A percentile compares a stretch with the other conserved stretches of the same genome.
Evolutionary conservation across 768 basidiomycete genomes (phyloP).

Genomic region (Hypsizygus marmoreus): DNA sequence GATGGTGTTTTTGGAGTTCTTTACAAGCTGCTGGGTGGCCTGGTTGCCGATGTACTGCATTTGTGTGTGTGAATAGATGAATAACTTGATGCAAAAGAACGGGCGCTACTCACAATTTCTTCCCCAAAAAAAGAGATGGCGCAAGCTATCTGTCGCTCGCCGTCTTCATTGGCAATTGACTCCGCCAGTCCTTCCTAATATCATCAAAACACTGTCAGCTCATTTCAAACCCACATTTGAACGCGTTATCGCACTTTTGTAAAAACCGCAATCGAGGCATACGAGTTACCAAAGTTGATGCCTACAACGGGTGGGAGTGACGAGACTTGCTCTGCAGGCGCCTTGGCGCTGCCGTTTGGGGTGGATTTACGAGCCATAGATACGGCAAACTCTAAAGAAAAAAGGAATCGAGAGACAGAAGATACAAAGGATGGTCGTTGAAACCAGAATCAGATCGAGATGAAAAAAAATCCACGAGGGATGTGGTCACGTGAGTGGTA

Average conservation of each 20-base stretch:
- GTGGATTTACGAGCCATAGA: constrained; percentile 44
- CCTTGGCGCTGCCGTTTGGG: constrained; percentile 56
- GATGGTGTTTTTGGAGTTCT: constrained; percentile 93
- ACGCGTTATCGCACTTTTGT: constrained; percentile 66
- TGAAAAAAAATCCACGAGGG: too few relatives aligned
- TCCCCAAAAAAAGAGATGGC: constrained; percentile 91
- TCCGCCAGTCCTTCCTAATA: constrained; percentile 89
- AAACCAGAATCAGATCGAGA: too few relatives aligned
- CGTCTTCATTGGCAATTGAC: constrained; percentile 98
- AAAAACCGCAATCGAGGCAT: constrained; percentile 92
- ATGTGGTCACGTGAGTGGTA: too few relatives aligned
- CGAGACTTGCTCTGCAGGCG: constrained; percentile 34
- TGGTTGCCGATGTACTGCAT: constrained; percentile 93
- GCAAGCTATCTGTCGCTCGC: constrained; percentile 96
- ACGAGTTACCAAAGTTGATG: constrained; percentile 96
- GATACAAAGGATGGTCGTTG: too few relatives aligned
- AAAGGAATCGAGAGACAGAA: too few relatives aligned
- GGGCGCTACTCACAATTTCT: constrained; percentile 66
- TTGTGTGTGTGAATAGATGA: constrained; percentile 12
- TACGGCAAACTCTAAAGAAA: too few relatives aligned
- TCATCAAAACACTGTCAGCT: background rate
- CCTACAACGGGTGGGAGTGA: constrained; percentile 73
- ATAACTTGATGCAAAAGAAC: background rate
- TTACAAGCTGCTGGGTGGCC: constrained; percentile 91
- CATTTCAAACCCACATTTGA: background rate